Conservation (phyloP, 257 asterid genomes). For the Gentiana straminea region DNA sequence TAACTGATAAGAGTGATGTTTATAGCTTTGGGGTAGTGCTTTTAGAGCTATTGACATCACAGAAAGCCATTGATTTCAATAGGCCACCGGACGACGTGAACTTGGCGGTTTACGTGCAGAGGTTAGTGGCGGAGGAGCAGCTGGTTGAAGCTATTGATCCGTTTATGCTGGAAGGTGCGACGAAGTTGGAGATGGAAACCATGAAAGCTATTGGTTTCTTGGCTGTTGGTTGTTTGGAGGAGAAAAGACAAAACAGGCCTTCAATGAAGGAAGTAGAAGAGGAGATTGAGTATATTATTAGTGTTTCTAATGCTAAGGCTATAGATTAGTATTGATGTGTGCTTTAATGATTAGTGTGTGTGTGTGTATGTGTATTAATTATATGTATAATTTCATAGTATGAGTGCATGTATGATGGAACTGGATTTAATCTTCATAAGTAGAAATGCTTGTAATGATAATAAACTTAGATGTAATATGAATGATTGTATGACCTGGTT, state of each 20-base stretch:
- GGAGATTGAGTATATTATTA: conserved; percentile 74
- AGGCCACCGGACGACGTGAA: conserved; percentile 68
- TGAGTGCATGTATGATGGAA: background rate
- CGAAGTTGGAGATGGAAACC: conserved; percentile 52
- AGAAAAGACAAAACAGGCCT: conserved; percentile 69
- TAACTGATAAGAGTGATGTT: conserved; percentile 89
- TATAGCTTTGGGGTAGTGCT: conserved; percentile 87
- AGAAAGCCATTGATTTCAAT: conserved; percentile 71
- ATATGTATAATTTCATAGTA: background rate
- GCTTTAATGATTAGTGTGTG: background rate
- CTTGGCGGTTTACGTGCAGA: conserved; percentile 67
- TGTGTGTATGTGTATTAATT: no score
- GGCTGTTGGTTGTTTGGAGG: conserved; percentile 84
- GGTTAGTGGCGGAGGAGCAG: conserved; percentile 74
- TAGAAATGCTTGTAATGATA: no score
- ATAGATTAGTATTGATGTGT: background rate
- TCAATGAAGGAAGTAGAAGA: conserved; percentile 90
- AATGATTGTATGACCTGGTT: no score
- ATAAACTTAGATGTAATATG: no score
- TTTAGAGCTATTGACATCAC: conserved; percentile 78
- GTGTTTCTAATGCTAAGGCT: conserved; percentile 35
- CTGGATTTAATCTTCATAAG: no score
- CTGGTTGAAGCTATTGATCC: conserved; percentile 77
- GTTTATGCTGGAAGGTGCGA: conserved; percentile 47
- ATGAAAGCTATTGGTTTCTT: conserved; percentile 85